Percentiles rank a stretch among this genome's conserved stretches.
Evolutionary conservation across 805 yeast species (phyloP).

Genomic region (Candida koratica): DNA sequence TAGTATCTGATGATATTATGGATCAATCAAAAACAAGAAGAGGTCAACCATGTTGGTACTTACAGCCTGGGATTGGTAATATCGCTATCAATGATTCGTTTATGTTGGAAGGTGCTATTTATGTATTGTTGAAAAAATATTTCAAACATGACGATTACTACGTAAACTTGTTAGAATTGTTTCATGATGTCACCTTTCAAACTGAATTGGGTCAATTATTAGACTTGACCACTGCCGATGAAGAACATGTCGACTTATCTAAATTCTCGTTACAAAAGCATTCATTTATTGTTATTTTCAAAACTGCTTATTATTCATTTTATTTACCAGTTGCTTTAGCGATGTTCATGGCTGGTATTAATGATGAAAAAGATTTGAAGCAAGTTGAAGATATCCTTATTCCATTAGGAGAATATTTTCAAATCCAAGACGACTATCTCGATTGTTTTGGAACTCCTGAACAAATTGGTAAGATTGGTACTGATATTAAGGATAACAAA

Average conservation of each 20-base stretch:
- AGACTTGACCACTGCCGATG: conserved; percentile 96
- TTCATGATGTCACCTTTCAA: conserved; percentile 96
- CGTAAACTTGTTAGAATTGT: conserved; percentile 84
- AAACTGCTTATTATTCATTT: conserved; percentile 96
- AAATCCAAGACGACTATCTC: conserved; percentile 94
- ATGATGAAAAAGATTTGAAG: conserved; percentile 66
- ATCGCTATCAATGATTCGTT: conserved; percentile 97
- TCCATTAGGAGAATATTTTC: conserved; percentile 97
- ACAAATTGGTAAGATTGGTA: conserved; percentile 96
- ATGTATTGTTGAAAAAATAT: conserved; percentile 81
- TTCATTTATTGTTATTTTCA: conserved; percentile 90
- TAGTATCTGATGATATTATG: conserved; percentile 99
- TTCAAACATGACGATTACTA: conserved; percentile 80
- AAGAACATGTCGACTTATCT: conserved; percentile 82
- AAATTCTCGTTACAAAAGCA: conserved; percentile 87
- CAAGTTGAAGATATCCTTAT: conserved; percentile 86
- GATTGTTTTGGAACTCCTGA: conserved; percentile 98
- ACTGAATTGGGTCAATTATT: conserved; percentile 96
- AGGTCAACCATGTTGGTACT: conserved; percentile 99
- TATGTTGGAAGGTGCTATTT: conserved; percentile 93
- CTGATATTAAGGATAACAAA: conserved; percentile 97
- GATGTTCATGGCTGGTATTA: conserved; percentile 85
- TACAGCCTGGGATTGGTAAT: conserved; percentile 71
- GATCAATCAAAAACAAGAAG: conserved; percentile 94
- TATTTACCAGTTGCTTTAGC: conserved; percentile 97